Evolutionary conservation across 805 yeast species (phyloP).

Genomic region (Saccharomyces mikatae): DNA sequence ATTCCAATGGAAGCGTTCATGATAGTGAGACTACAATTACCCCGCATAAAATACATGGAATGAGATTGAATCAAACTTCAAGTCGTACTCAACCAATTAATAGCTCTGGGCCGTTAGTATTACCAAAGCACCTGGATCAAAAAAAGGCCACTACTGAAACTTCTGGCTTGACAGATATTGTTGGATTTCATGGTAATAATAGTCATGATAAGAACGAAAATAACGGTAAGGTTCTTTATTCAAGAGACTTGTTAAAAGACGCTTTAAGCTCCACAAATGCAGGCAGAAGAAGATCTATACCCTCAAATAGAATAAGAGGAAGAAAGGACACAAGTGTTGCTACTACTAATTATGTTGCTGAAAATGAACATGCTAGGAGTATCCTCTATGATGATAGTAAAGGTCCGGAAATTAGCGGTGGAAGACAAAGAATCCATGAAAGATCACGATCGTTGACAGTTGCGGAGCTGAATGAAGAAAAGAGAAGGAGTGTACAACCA

Average conservation of each 20-base stretch:
- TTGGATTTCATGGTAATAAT: not conserved
- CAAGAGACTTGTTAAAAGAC: slow-evolving; percentile 6
- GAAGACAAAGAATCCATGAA: not conserved
- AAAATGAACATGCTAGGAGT: not conserved
- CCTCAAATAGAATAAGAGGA: not conserved
- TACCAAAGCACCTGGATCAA: not conserved
- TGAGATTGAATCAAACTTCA: not conserved
- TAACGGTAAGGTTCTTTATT: not conserved
- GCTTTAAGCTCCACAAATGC: slow-evolving; percentile 6
- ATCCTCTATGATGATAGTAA: not conserved
- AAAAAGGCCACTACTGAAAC: not conserved
- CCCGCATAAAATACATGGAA: not conserved
- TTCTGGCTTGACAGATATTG: not conserved
- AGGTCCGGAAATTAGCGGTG: not conserved
- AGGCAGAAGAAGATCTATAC: slow-evolving; percentile 7
- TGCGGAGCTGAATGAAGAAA: not conserved
- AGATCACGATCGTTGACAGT: not conserved
- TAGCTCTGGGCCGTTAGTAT: not conserved
- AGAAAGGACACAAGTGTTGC: not conserved
- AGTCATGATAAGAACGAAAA: not conserved
- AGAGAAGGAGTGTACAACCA: not conserved
- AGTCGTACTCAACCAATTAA: not conserved
- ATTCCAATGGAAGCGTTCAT: not conserved
- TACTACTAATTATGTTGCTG: not conserved
- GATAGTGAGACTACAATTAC: not conserved